Percentiles rank a stretch among this genome's conserved stretches.
phyloP scores from a whole-genome alignment of 208 protist species.

The Trypanosoma lewisi region DNA sequence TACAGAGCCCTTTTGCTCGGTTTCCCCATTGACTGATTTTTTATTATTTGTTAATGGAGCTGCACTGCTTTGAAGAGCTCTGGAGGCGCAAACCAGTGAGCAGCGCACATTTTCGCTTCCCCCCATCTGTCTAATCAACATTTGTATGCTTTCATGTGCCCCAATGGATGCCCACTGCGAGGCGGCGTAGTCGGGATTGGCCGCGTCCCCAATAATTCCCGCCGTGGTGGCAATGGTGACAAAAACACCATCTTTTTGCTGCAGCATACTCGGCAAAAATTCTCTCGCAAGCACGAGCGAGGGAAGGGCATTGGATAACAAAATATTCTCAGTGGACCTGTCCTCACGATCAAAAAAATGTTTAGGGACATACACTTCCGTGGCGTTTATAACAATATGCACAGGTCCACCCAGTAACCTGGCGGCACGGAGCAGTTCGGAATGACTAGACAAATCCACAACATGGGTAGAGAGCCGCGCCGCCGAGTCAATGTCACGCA shows the following conservation, averaged over 20 bases:
- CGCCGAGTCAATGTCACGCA: not conserved
- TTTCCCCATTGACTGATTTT: not conserved
- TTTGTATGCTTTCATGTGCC: constrained; percentile 50
- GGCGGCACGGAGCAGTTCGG: constrained; percentile 44
- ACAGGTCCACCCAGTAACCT: constrained; percentile 40
- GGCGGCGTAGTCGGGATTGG: constrained; percentile 44
- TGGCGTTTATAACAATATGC: constrained; percentile 53
- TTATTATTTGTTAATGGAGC: not conserved
- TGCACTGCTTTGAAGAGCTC: not conserved
- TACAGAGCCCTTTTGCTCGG: not conserved
- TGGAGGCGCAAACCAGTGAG: constrained; percentile 27
- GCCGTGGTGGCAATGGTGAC: constrained; percentile 37
- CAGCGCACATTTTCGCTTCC: constrained; percentile 20
- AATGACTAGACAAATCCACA: constrained; percentile 43
- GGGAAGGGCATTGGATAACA: constrained; percentile 37
- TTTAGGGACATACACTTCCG: constrained; percentile 24
- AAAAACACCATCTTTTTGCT: constrained; percentile 27
- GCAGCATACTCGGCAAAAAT: constrained; percentile 36
- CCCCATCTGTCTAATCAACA: constrained; percentile 26
- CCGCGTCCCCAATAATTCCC: constrained; percentile 19
- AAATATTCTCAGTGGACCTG: constrained; percentile 45
- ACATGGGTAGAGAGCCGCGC: not conserved
- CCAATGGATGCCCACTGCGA: constrained; percentile 55
- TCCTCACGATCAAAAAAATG: constrained; percentile 43
- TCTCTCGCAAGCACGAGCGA: constrained; percentile 34